Conservation (phyloP, 1,284 basidiomycete species). For the Ceratobasidium sp. region DNA sequence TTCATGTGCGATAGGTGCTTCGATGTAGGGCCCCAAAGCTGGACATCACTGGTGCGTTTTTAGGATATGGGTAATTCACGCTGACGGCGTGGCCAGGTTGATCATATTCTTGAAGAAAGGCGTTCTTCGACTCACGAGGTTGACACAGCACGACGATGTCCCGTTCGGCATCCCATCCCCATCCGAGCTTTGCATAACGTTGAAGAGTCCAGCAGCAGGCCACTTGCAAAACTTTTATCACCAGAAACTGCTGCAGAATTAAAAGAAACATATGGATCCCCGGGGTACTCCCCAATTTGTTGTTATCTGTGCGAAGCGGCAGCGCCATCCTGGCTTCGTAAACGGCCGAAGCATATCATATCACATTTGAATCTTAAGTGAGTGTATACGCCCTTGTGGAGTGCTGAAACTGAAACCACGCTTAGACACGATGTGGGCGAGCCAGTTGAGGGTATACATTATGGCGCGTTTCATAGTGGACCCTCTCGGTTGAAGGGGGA, state of each 20-base stretch:
- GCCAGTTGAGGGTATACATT: neutral
- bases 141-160: neutral
- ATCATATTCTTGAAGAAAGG: neutral
- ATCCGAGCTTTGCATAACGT: neutral
- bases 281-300: neutral
- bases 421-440: neutral
- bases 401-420: neutral
- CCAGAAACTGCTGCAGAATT: neutral
- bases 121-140: neutral
- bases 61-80: neutral
- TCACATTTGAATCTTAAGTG: neutral
- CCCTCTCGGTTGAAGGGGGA: neutral
- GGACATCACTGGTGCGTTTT: neutral
- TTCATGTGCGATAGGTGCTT: constrained; percentile 9
- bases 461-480: neutral
- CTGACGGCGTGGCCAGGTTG: neutral
- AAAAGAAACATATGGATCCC: neutral
- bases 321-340: neutral
- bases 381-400: neutral
- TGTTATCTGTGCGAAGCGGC: neutral
- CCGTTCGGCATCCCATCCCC: neutral
- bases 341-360: neutral
- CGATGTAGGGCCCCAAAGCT: neutral
- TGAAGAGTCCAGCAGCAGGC: neutral
- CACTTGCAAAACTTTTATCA: neutral